Conservation (phyloP, 2,329 filamentous ascomycete species). For the Colletotrichum liriopes region DNA sequence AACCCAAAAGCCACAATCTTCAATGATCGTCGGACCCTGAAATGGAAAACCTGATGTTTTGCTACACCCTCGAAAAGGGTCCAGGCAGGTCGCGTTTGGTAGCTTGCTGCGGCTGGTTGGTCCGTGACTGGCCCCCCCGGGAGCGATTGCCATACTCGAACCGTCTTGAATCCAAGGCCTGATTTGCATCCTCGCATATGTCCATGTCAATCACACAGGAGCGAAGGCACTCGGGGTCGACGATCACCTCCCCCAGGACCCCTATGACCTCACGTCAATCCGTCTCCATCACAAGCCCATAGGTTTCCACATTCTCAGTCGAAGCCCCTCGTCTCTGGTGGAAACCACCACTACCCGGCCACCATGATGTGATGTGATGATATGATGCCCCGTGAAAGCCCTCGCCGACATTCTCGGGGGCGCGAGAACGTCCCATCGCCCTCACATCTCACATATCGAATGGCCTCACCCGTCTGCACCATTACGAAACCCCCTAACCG, state of each 20-base stretch:
- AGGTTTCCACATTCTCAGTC: background rate
- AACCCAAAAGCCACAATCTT: slow-evolving; percentile 37
- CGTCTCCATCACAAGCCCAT: background rate
- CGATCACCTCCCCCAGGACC: slow-evolving; percentile 34
- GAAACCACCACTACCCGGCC: background rate
- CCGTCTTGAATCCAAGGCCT: background rate
- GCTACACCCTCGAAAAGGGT: background rate
- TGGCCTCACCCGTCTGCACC: slow-evolving; percentile 29
- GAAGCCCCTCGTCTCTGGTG: background rate
- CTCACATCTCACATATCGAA: slow-evolving; percentile 33
- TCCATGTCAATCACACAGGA: background rate
- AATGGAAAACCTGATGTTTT: slow-evolving; percentile 8
- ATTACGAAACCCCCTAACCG: slow-evolving; percentile 25
- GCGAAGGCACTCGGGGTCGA: background rate
- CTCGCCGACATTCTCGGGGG: background rate
- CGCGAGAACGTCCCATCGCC: background rate
- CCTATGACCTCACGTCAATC: slow-evolving; percentile 39
- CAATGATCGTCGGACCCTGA: slow-evolving; percentile 42
- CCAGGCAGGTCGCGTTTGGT: background rate
- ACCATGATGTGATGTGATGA: slow-evolving; percentile 4
- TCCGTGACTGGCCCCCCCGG: background rate
- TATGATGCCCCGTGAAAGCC: background rate
- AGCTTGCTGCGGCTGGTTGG: background rate
- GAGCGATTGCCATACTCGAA: slow-evolving; percentile 5
- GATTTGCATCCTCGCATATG: slow-evolving; percentile 3